These are phyloP conservation scores for Akanthomyces muscarius DNA, from an alignment of 2,329 filamentous ascomycete genomes.

Conservation along the genomic window DNA sequence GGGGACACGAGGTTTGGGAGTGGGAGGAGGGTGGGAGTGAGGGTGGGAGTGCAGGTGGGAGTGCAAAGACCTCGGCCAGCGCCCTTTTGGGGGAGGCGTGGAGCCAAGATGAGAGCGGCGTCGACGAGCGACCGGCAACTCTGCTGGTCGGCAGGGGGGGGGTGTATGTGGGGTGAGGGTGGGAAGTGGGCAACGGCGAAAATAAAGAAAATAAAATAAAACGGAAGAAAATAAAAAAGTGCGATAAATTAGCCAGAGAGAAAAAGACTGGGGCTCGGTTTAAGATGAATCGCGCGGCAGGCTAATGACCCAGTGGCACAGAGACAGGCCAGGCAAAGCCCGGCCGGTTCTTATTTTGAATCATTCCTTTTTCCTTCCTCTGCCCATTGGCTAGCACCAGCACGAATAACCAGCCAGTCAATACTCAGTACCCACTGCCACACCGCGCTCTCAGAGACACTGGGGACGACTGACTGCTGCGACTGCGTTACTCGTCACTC, in stretches of 20 bases:
- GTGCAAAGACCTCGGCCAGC: neutral
- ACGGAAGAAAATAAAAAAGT: neutral
- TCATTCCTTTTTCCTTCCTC: too few relatives aligned
- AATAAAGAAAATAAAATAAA: neutral
- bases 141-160: neutral
- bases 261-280: neutral
- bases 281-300: slow-evolving; percentile 10
- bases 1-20: neutral
- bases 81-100: neutral
- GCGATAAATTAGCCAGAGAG: neutral
- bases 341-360: too few relatives aligned
- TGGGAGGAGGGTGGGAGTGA: too few relatives aligned
- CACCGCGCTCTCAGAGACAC: too few relatives aligned
- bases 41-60: neutral
- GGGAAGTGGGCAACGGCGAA: neutral
- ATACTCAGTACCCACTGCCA: too few relatives aligned
- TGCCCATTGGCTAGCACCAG: too few relatives aligned
- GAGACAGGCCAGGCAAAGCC: too few relatives aligned
- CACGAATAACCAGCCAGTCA: too few relatives aligned
- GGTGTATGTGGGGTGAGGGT: neutral
- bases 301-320: neutral
- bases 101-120: too few relatives aligned
- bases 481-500: too few relatives aligned
- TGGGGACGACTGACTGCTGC: too few relatives aligned
- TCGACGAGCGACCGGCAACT: too few relatives aligned